Percentiles rank a stretch among this genome's conserved stretches.
These are phyloP conservation scores for Chaetoscypha palmicola DNA, from an alignment of 2,329 filamentous ascomycete species.

Conservation along the genomic window DNA sequence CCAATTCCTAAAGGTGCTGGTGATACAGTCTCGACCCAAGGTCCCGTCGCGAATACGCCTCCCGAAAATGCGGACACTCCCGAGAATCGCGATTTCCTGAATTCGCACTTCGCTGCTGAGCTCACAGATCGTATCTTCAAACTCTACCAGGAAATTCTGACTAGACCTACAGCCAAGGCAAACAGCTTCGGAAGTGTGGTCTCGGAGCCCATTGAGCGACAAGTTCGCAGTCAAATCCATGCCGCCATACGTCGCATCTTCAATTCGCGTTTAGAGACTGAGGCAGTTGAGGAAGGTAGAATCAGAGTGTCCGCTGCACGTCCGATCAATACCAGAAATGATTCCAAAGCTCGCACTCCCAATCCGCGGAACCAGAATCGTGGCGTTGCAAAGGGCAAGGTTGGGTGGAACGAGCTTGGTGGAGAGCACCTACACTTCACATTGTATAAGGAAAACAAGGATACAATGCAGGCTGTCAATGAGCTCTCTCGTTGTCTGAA, in stretches of 20 bases:
- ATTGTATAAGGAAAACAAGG: constrained; percentile 71
- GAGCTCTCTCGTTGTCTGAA: constrained; percentile 53
- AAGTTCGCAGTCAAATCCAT: constrained; percentile 56
- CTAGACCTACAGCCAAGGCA: constrained; percentile 47
- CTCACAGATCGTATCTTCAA: constrained; percentile 43
- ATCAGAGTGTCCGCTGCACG: constrained; percentile 49
- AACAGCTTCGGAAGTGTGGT: constrained; percentile 47
- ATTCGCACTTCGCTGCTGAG: constrained; percentile 43
- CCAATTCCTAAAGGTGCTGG: no score
- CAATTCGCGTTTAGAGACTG: constrained; percentile 53
- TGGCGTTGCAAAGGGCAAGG: constrained; percentile 32
- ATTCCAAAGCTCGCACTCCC: constrained; percentile 11
- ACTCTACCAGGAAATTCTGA: constrained; percentile 47
- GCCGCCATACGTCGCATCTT: constrained; percentile 53
- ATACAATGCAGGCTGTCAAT: constrained; percentile 66
- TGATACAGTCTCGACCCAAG: background rate
- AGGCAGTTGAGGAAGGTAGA: constrained; percentile 49
- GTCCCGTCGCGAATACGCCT: background rate
- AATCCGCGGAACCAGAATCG: constrained; percentile 13
- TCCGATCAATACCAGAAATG: constrained; percentile 15
- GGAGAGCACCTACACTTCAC: constrained; percentile 68
- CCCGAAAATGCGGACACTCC: no score
- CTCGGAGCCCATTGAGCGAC: constrained; percentile 53
- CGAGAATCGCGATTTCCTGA: constrained; percentile 39
- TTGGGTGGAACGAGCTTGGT: constrained; percentile 58